Evolutionary conservation across 108 stramenopile genomes (phyloP), one percentile per base, ranked within the genome.

Genomic region (Fistulifera pelliculosa): DNA sequence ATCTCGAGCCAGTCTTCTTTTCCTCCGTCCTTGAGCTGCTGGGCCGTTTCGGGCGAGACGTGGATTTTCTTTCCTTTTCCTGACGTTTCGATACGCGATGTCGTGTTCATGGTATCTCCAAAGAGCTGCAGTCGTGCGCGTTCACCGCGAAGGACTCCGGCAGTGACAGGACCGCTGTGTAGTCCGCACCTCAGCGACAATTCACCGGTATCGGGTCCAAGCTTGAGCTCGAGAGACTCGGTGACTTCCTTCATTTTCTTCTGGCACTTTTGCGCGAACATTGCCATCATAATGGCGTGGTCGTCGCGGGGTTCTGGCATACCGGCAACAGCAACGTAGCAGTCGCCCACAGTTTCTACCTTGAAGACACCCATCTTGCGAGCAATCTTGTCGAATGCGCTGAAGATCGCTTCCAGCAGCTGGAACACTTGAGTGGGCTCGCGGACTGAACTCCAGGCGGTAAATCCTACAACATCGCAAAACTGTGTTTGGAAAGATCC

Each of bases 321-420:
- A 44, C 77, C 77, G 5, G 74, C 70, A 0, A 78, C 77, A 25
- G 77, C 77, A 52, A 78, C 74, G 66, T 78, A 77, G 35, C 73
- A 75, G 44, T 78, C 77, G 10, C 76, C 65, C 8, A 62, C 31
- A 14, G 61, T 62, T 16, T 60, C 59, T 13, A 60, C 59, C 22
- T 60, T 60, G 28, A 60, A 60, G 22, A 57, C 56, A 13, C 18
- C 43, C 10, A 18, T 39, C 14, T 26, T 38, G 11, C 19, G 12
- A 6, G 76, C 76, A 8, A 74, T 41, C 31, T 52, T 56, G 42
- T 77, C 73, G 38, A 75, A 78, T 27, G 67, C 66, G 68, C 67
- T 68, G 60, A 71, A 78, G 11, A 78, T 31, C 7, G 43, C 49
- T 26, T 78, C 73, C 6, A 78, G 67, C 2, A 78, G 70, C 11